Evolutionary conservation across 306 rosid genomes (phyloP).

Genomic region (Geum urbanum): DNA sequence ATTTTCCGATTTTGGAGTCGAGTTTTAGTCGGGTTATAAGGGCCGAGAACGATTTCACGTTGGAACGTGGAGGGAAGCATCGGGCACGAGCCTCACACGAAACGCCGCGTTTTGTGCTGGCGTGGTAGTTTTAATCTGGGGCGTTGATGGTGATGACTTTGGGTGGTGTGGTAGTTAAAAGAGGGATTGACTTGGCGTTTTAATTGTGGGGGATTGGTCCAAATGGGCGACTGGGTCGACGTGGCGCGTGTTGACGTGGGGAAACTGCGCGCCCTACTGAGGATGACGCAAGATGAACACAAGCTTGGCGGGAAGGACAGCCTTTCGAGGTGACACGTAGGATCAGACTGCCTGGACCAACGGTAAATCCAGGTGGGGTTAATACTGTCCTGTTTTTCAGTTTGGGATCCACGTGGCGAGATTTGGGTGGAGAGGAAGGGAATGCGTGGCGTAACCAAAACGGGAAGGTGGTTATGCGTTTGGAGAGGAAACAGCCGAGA

Average conservation of each 20-base stretch:
- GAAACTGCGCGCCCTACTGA: constrained; percentile 39
- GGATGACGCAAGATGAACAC: constrained; percentile 24
- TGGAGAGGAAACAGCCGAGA: not conserved
- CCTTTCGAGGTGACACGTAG: constrained; percentile 11
- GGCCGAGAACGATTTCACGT: constrained; percentile 30
- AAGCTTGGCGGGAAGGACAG: constrained; percentile 14
- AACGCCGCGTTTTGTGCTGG: not conserved
- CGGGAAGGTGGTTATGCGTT: not conserved
- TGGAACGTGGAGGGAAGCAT: not conserved
- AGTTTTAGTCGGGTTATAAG: not conserved
- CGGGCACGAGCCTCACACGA: constrained; percentile 38
- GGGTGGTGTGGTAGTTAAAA: not conserved
- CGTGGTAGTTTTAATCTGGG: not conserved
- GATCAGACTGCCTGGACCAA: constrained; percentile 8
- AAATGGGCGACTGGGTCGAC: not conserved
- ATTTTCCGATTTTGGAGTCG: not conserved
- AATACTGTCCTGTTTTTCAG: no score
- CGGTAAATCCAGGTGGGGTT: constrained; percentile 11
- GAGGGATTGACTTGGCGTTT: not conserved
- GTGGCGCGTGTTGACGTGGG: constrained; percentile 34
- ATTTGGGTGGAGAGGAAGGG: not conserved
- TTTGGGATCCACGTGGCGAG: not conserved
- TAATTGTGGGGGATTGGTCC: constrained; percentile 3
- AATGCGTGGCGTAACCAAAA: not conserved
- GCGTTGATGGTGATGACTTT: constrained; percentile 9